Evolutionary conservation across 805 yeast genomes (phyloP).

Genomic region (Cyberlindnera amylophila): DNA sequence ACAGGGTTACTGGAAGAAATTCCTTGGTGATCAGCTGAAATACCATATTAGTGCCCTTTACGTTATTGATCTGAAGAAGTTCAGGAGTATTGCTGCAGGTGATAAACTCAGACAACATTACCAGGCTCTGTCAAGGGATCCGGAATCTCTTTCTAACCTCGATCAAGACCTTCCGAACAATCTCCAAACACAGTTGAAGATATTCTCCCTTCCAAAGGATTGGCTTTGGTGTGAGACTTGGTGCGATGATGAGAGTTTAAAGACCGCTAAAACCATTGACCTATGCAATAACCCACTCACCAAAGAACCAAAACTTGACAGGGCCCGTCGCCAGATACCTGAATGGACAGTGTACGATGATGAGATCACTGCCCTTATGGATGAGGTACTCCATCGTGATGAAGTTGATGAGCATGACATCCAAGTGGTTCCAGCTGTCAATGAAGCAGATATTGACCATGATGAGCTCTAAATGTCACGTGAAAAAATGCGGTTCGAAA

Average conservation of each 20-base stretch:
- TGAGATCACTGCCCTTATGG: conserved; percentile 38
- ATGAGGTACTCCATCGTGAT: conserved; percentile 9
- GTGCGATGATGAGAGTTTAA: conserved; percentile 66
- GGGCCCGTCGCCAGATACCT: conserved; percentile 71
- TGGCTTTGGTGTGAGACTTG: conserved; percentile 96
- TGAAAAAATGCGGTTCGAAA: neutral
- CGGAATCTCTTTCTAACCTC: conserved; percentile 71
- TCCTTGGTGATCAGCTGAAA: conserved; percentile 45
- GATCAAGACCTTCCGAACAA: conserved; percentile 96
- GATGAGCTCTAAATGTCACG: neutral
- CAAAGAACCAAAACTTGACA: conserved; percentile 70
- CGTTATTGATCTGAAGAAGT: conserved; percentile 68
- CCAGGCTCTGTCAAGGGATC: conserved; percentile 75
- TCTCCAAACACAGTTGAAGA: conserved; percentile 63
- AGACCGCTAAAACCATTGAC: conserved; percentile 72
- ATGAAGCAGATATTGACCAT: neutral
- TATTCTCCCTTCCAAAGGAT: conserved; percentile 70
- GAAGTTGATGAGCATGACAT: neutral
- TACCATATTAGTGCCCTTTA: conserved; percentile 84
- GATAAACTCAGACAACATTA: conserved; percentile 80
- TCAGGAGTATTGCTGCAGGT: conserved; percentile 69
- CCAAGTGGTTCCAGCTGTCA: neutral
- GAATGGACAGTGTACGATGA: conserved; percentile 73
- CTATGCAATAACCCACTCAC: conserved; percentile 82
- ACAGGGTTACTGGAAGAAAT: conserved; percentile 80